A percentile compares a stretch with the other conserved stretches of the same genome.
phyloP scores from a whole-genome alignment of 768 basidiomycete genomes.

The Coprinellus micaceus region DNA sequence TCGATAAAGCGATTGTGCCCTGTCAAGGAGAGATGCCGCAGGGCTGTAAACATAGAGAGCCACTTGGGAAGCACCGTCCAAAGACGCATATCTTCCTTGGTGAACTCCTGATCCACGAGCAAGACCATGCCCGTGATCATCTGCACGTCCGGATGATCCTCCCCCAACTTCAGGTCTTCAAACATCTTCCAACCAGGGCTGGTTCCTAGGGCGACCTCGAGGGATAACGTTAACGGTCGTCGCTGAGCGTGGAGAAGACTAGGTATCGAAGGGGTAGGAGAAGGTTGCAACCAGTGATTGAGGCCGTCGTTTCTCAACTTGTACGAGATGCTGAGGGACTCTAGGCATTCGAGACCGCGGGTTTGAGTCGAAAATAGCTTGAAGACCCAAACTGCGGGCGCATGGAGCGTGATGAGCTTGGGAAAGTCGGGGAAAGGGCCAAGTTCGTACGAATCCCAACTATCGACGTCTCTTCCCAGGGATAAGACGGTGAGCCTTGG shows the following conservation, averaged over 20 bases:
- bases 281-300: conserved; percentile 17
- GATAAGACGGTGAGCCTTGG: conserved; percentile 14
- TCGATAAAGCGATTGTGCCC: conserved; percentile 6
- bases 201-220: conserved; percentile 17
- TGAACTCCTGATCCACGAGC: conserved; percentile 13
- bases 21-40: conserved; percentile 2
- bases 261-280: conserved; percentile 17
- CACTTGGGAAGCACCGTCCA: conserved; percentile 15
- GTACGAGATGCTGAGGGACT: conserved; percentile 18
- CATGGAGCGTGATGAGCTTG: conserved; percentile 14
- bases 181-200: conserved; percentile 22
- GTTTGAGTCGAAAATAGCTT: conserved; percentile 19
- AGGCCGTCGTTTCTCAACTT: conserved; percentile 20
- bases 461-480: conserved; percentile 17
- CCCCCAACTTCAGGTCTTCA: conserved; percentile 12
- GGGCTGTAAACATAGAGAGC: conserved; percentile 15
- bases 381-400: conserved; percentile 20
- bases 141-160: conserved; percentile 5
- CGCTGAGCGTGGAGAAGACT: conserved; percentile 14
- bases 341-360: conserved; percentile 17
- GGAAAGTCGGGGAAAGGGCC: conserved; percentile 21
- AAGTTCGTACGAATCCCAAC: conserved; percentile 14
- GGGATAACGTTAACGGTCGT: conserved; percentile 15
- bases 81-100: conserved; percentile 14
- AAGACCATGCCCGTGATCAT: conserved; percentile 16